These are phyloP conservation scores for Entomophthora muscae DNA, from an alignment of 371 early-diverging fungal genomes.

Conservation along the genomic window DNA sequence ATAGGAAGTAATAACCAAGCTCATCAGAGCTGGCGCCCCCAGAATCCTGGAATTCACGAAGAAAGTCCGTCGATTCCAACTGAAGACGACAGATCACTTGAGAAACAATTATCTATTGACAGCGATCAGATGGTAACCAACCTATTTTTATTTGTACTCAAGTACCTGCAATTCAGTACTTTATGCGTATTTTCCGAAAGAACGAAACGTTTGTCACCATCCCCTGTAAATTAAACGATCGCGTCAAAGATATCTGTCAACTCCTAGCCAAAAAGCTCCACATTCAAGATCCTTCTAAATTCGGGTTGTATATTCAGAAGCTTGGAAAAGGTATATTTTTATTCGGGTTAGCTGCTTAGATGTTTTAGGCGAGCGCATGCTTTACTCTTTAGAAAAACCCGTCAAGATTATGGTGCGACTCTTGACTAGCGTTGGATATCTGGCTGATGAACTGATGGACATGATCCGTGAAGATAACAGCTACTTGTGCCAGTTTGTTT, in stretches of 20 bases:
- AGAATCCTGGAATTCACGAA: constrained; percentile 1
- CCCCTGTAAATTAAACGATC: not conserved
- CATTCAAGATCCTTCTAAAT: constrained; percentile 44
- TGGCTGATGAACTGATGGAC: constrained; percentile 50
- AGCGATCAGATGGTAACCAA: not conserved
- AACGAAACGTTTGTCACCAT: constrained; percentile 4
- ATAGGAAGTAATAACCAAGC: too few species aligned
- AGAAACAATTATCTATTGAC: not conserved
- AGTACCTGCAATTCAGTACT: not conserved
- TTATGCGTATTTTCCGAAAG: not conserved
- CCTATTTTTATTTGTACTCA: not conserved
- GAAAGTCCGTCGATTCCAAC: not conserved
- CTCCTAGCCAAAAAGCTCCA: constrained; percentile 58
- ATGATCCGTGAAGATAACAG: constrained; percentile 70
- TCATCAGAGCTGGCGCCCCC: not conserved
- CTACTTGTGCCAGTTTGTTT: constrained; percentile 57
- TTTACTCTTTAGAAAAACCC: constrained; percentile 46
- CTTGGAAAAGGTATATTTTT: constrained; percentile 29
- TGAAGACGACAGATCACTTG: not conserved
- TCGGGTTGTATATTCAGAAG: constrained; percentile 39
- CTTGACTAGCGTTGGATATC: constrained; percentile 60
- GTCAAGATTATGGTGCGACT: constrained; percentile 41
- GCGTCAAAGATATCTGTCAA: constrained; percentile 22
- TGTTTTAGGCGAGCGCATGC: constrained; percentile 30
- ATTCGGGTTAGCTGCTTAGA: not conserved